Conservation (phyloP, 495 filamentous ascomycete species). For the Staphylotrichum tortipilum region DNA sequence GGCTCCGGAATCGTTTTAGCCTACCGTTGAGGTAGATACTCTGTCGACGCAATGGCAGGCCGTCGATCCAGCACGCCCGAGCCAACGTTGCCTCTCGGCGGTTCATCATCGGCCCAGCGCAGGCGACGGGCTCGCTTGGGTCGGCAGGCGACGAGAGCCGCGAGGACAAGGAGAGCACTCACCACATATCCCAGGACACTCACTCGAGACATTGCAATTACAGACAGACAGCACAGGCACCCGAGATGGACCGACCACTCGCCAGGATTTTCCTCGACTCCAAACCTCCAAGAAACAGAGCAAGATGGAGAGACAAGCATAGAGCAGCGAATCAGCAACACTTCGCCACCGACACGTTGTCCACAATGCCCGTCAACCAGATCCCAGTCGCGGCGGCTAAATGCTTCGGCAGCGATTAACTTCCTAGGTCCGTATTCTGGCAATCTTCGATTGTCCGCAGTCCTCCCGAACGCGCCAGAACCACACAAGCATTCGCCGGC, state of each 20-base stretch:
- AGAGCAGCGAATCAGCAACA: background rate
- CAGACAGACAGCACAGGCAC: too few relatives aligned
- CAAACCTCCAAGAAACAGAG: too few relatives aligned
- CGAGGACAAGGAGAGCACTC: too few relatives aligned
- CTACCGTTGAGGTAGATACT: background rate
- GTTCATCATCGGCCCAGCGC: too few relatives aligned
- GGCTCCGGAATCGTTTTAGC: background rate
- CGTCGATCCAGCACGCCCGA: background rate
- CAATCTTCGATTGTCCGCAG: background rate
- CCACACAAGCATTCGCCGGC: too few relatives aligned
- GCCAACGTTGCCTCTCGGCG: background rate
- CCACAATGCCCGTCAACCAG: background rate
- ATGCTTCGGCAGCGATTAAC: conserved; percentile 11
- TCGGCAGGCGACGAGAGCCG: too few relatives aligned
- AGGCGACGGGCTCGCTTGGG: too few relatives aligned
- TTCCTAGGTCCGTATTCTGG: too few relatives aligned
- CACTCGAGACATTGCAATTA: background rate
- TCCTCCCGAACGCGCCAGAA: background rate
- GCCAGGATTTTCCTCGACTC: background rate
- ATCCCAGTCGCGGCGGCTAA: conserved; percentile 11
- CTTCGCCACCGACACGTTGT: conserved; percentile 7
- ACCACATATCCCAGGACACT: background rate
- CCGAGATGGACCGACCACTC: background rate
- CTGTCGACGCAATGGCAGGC: too few relatives aligned
- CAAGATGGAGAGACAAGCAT: background rate